These are phyloP conservation scores for Astragalus glycyphyllos DNA, from an alignment of 306 rosid genomes.

Conservation along the genomic window DNA sequence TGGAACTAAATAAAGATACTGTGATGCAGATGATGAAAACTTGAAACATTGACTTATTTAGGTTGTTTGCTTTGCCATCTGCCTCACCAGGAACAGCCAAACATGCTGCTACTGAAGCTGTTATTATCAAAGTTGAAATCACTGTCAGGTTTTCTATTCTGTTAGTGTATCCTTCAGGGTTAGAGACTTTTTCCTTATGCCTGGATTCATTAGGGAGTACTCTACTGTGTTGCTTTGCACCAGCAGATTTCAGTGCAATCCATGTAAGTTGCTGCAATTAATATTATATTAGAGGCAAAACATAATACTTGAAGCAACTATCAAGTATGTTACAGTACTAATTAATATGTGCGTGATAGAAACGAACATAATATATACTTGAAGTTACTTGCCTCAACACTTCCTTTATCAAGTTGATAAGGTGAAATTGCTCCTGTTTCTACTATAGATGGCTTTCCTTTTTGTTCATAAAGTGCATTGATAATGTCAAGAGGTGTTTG, in stretches of 20 bases:
- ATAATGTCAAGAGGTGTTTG: too few species aligned
- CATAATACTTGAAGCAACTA: too few species aligned
- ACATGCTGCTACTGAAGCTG: constrained; percentile 43
- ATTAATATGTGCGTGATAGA: too few species aligned
- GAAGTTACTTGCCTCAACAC: too few species aligned
- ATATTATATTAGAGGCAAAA: too few species aligned
- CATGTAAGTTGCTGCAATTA: constrained; percentile 34
- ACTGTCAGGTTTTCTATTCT: constrained; percentile 30
- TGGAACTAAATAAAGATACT: constrained; percentile 43
- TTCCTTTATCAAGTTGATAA: too few species aligned
- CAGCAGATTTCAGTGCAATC: constrained; percentile 31
- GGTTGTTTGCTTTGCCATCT: constrained; percentile 33
- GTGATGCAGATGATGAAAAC: constrained; percentile 37
- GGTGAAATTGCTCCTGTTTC: too few species aligned
- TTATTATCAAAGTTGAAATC: constrained; percentile 43
- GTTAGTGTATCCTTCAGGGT: background rate
- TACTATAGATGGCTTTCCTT: too few species aligned
- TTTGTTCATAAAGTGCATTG: too few species aligned
- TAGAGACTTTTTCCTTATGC: background rate
- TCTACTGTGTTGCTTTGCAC: background rate
- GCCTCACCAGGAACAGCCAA: constrained; percentile 41
- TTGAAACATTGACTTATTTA: constrained; percentile 13
- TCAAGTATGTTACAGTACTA: too few species aligned
- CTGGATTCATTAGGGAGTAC: background rate
- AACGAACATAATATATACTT: too few species aligned